These are phyloP conservation scores for Podospora fimiseda DNA, from an alignment of 495 filamentous ascomycete genomes.

Conservation along the genomic window DNA sequence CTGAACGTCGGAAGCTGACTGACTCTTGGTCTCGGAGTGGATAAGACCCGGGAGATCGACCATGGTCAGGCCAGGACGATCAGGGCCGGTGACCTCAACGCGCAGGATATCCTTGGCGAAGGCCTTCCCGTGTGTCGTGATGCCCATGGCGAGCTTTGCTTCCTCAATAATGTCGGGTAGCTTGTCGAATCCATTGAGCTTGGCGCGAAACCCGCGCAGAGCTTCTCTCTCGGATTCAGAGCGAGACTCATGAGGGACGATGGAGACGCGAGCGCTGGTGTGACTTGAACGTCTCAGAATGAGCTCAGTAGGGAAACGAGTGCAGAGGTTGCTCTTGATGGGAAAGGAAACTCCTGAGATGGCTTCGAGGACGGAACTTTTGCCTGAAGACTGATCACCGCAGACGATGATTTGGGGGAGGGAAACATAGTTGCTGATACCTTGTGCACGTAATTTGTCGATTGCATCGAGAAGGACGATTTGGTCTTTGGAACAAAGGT, in stretches of 20 bases:
- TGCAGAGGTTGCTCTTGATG: conserved; percentile 54
- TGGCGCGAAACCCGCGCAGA: conserved; percentile 19
- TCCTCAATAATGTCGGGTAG: conserved; percentile 40
- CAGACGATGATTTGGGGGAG: conserved; percentile 66
- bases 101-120: conserved; percentile 62
- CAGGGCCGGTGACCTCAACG: conserved; percentile 61
- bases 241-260: conserved; percentile 32
- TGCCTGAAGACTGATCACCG: conserved; percentile 64
- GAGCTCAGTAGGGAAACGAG: conserved; percentile 60
- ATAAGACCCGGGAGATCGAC: conserved; percentile 67
- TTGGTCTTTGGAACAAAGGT: conserved; percentile 36
- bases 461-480: conserved; percentile 49
- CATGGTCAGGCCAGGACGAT: conserved; percentile 57
- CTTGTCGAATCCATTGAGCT: conserved; percentile 28
- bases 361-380: conserved; percentile 67
- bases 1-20: conserved; percentile 41
- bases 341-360: conserved; percentile 67
- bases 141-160: conserved; percentile 48
- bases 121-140: conserved; percentile 33
- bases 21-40: conserved; percentile 44
- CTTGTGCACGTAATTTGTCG: conserved; percentile 49
- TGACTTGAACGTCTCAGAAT: conserved; percentile 40
- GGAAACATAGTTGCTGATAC: conserved; percentile 49
- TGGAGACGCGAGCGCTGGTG: conserved; percentile 36
- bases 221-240: conserved; percentile 16